Evolutionary conservation across 176 grass and related monocot species (phyloP), one percentile per base, ranked within the genome.

Genomic region (Carex pumila): DNA sequence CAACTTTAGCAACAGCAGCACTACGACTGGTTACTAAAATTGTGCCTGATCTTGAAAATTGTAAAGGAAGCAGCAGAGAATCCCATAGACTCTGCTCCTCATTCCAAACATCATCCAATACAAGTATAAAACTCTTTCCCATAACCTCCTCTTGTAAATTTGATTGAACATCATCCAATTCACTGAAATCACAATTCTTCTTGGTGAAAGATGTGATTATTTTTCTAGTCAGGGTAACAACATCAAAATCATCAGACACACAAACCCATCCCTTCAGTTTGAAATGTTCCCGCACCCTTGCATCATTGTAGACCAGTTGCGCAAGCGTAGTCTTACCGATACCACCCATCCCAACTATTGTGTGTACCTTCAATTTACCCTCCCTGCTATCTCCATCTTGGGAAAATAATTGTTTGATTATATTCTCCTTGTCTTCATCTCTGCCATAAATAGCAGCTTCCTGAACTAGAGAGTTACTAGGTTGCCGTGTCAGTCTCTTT

Each of bases 21-120:
- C 21, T 82, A 7, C 80, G 80, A 66, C n/a, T 82, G 0, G 80
- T 82, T 5, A 52, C 59, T 50, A 82, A 22, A 49, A 82, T 49
- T 65, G 37, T 82, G 8, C 80, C 61, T 7, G 32, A 82, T 34
- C 37, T 25, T 12, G 41, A 25, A 65, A 61, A 45, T 21, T 18
- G 66, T 47, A 82, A 30, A 25, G 80, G 80, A 19, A 64, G 1
- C 21, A 17, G 34, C 32, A 82, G 7, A 43, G 39, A 25, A 37
- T 82, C 60, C 80, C 80, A 82, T 22, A 66, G 61, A 49, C 5
- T 66, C 30, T 21, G 59, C 9, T 65, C 43, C 37, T 82, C 80
- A 73, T 84, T 74, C 82, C 82, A 84, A 43, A 74, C 68, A 84
- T 84, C 82, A 73, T 84, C 82, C 19, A 84, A 74, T 17, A 84